Evolutionary conservation across 768 basidiomycete species (phyloP).

Genomic region (Tricholoma hemisulphureum): DNA sequence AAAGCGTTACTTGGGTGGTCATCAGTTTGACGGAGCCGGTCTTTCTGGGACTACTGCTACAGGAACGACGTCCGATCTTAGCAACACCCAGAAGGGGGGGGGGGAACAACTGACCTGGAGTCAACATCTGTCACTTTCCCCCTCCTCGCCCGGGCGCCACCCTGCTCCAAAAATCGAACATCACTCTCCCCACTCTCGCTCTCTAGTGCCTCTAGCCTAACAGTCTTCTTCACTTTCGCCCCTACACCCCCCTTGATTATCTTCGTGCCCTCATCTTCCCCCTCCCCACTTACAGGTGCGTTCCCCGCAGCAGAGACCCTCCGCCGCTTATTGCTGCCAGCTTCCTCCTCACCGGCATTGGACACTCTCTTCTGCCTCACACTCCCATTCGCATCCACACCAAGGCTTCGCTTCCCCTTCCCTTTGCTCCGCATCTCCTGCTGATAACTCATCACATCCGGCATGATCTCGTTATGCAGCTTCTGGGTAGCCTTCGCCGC

Average conservation of each 20-base stretch:
- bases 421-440: conserved; percentile 56
- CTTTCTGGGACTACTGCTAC: conserved; percentile 12
- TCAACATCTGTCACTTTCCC: conserved; percentile 18
- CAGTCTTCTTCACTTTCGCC: conserved; percentile 21
- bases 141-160: conserved; percentile 13
- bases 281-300: background rate
- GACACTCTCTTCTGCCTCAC: conserved; percentile 23
- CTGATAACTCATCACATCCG: conserved; percentile 69
- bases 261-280: background rate
- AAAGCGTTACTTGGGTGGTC: conserved; percentile 64
- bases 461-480: conserved; percentile 71
- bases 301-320: conserved; percentile 1
- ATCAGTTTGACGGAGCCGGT: conserved; percentile 45
- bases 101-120: conserved; percentile 2
- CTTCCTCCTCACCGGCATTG: conserved; percentile 4
- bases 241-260: background rate
- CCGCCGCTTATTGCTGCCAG: conserved; percentile 12
- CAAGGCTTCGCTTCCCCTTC: conserved; percentile 33
- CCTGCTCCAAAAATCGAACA: conserved; percentile 2
- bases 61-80: background rate
- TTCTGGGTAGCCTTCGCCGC: conserved; percentile 47
- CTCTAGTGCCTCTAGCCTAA: conserved; percentile 7
- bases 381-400: conserved; percentile 15
- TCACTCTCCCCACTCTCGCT: conserved; percentile 11
- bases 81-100: background rate